Conservation (phyloP, 176 grass and related monocot species). For the Alopecurus myosuroides region DNA sequence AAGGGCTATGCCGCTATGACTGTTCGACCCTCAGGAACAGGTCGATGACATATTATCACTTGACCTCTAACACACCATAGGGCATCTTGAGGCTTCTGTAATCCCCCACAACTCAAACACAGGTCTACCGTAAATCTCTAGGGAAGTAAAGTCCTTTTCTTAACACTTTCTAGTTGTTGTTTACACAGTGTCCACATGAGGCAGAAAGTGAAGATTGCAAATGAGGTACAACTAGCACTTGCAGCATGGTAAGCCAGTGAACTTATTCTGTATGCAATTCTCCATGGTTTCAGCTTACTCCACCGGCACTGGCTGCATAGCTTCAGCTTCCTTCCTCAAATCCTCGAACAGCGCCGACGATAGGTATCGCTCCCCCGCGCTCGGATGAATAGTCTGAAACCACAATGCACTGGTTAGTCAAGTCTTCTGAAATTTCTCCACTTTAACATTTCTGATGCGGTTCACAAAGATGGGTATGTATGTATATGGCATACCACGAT, state of each 20-base stretch:
- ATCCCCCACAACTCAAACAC: neutral
- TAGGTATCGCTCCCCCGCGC: constrained; percentile 74
- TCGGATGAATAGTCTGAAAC: constrained; percentile 33
- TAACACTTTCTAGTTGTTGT: neutral
- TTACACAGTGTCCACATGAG: neutral
- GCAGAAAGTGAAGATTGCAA: neutral
- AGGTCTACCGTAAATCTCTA: neutral
- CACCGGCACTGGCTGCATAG: constrained; percentile 63
- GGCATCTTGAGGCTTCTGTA: neutral
- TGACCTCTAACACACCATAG: neutral
- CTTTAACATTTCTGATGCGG: neutral
- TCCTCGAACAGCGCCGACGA: constrained; percentile 75
- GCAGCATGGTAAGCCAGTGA: neutral
- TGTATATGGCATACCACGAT: constrained; percentile 59
- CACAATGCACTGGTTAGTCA: constrained; percentile 16
- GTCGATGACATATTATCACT: neutral
- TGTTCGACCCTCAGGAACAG: neutral
- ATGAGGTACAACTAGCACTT: neutral
- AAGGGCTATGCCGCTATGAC: neutral
- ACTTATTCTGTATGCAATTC: neutral
- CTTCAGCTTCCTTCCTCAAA: constrained; percentile 66
- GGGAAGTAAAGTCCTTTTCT: neutral
- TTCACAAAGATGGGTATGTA: neutral
- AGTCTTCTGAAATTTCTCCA: neutral
- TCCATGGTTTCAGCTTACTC: constrained; percentile 28